A percentile compares a stretch with the other conserved stretches of the same genome.
Evolutionary conservation across 352 stramenopile species (phyloP).

Genomic region (Elongisporangium anandrum): DNA sequence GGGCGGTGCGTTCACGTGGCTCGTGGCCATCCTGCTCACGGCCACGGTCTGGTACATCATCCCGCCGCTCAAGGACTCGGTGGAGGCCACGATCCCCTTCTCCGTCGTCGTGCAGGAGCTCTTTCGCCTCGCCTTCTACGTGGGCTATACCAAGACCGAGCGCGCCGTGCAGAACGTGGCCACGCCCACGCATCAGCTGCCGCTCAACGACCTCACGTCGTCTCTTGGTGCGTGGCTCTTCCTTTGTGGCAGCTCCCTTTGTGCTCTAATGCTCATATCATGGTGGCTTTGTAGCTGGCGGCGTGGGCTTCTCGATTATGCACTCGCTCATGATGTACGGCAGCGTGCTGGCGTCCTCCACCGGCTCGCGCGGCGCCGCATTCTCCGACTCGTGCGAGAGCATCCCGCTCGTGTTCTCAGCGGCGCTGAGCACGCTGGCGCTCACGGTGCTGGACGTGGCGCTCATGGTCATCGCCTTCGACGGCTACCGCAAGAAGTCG

Average conservation of each 20-base stretch:
- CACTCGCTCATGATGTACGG: constrained; percentile 84
- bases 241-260: background rate
- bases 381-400: constrained; percentile 70
- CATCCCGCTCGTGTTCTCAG: constrained; percentile 69
- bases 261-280: too few relatives aligned
- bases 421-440: constrained; percentile 63
- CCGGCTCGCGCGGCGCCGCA: constrained; percentile 56
- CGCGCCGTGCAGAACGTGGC: constrained; percentile 70
- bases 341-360: constrained; percentile 66
- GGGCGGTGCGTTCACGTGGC: constrained; percentile 77
- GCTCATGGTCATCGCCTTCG: constrained; percentile 82
- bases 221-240: constrained; percentile 33
- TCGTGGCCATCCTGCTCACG: constrained; percentile 73
- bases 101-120: constrained; percentile 66
- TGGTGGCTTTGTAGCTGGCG: constrained; percentile 45
- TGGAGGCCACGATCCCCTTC: constrained; percentile 71
- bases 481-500: constrained; percentile 70
- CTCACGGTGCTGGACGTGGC: constrained; percentile 74
- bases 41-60: constrained; percentile 77
- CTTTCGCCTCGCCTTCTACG: constrained; percentile 70
- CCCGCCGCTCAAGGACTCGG: constrained; percentile 61
- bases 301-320: constrained; percentile 81
- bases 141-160: constrained; percentile 74
- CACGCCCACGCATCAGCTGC: constrained; percentile 69
- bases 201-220: constrained; percentile 83